These are phyloP conservation scores for Cladosporium austrohemisphaericum DNA, from an alignment of 2,329 filamentous ascomycete genomes.

Conservation along the genomic window DNA sequence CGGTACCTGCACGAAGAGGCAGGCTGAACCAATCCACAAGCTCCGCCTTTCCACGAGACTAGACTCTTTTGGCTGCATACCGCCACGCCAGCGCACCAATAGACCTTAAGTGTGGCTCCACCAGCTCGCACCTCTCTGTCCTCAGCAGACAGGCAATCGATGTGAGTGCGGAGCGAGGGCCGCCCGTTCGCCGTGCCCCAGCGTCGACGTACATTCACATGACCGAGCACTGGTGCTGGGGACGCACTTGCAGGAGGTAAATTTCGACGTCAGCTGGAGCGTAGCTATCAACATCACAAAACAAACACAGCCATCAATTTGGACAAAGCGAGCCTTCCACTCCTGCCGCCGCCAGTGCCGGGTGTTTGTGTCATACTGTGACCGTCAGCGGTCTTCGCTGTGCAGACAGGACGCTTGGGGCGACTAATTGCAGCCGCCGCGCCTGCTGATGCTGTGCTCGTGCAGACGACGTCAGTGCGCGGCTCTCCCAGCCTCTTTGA, in stretches of 20 bases:
- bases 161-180: slow-evolving; percentile 10
- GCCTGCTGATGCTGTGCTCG: slow-evolving; percentile 15
- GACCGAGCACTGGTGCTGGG: slow-evolving; percentile 22
- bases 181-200: slow-evolving; percentile 14
- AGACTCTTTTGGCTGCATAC: slow-evolving; percentile 14
- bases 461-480: slow-evolving; percentile 16
- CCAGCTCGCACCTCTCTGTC: slow-evolving; percentile 6
- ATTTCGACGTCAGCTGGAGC: slow-evolving; percentile 27
- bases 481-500: slow-evolving; percentile 20
- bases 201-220: slow-evolving; percentile 26
- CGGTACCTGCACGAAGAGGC: slow-evolving; percentile 3
- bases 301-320: neutral
- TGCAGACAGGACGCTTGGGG: slow-evolving; percentile 3
- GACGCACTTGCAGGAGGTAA: slow-evolving; percentile 25
- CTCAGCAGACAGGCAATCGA: slow-evolving; percentile 14
- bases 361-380: slow-evolving; percentile 1
- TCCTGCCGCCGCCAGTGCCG: neutral
- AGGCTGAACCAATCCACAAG: slow-evolving; percentile 11
- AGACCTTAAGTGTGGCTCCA: slow-evolving; percentile 7
- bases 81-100: slow-evolving; percentile 16
- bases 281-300: slow-evolving; percentile 1
- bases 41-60: slow-evolving; percentile 11
- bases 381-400: slow-evolving; percentile 6
- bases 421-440: slow-evolving; percentile 12
- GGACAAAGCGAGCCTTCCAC: neutral